Base-by-base conservation (phyloP, 176 grass and related monocot species). In the Cenchrus americanus region DNA sequence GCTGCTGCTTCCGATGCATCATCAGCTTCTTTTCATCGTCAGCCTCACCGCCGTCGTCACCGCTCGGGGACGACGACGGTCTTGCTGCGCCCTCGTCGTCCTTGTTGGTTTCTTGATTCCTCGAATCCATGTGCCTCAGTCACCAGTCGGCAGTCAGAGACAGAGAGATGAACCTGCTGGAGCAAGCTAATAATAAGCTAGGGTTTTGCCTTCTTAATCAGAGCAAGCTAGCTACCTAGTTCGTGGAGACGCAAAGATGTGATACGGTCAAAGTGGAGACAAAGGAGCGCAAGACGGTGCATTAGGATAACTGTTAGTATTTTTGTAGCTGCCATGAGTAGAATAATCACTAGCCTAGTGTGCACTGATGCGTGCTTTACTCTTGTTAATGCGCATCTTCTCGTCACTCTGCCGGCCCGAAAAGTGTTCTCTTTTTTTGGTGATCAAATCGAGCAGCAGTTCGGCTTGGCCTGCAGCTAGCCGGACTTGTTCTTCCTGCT, bases 361-460 rank as follows among this genome's bases (percentile, higher is more conserved):
- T 55, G 0, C 46, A 59, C 1, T 55, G 84, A 80, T 66, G 77
- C 46, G 58, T 14, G 22, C 26, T 10, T 73, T 86, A 55, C 19
- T 27, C 6, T 73, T 86, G 34, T 86, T 73, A 54, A 44, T 80
- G n/a, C 46, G 15, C 46, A 3, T 60, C 74, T 78, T 77, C 53
- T 70, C 63, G 52, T 80, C 57, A 44, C 30, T 60, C 66, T 86
- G 84, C 84, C 84, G 84, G 84, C 84, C 84, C 10, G 9, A 60
- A 9, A 23, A 75, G 14, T 66, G 13, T 24, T 73, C 2, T 40
- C 19, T 57, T 14, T 67, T 24, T 57, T 14, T 67, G 21, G 18
- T 48, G 37, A 41, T 34, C 48, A 66, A 68, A 52, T 27, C 32
- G 22, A 11, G 73, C 19, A 11, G 73, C 19, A 3, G 21, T 22